phyloP scores from a whole-genome alignment of 169 alveolate species.

The Plasmodium gonderi region DNA sequence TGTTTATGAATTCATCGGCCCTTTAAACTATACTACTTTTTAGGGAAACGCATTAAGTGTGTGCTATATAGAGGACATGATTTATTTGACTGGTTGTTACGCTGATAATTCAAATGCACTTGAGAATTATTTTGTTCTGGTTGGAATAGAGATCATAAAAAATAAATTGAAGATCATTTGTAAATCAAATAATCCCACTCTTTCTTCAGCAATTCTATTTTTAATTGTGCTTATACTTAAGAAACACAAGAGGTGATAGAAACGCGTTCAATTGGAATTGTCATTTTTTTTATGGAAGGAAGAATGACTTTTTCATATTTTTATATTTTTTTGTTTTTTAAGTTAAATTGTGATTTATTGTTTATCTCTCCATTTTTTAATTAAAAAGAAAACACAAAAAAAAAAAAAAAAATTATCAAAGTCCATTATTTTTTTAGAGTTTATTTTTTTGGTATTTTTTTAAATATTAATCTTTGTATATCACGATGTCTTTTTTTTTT shows the following conservation, averaged over 20 bases:
- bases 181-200: slow-evolving; percentile 58
- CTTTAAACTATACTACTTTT: not conserved
- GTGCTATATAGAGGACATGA: slow-evolving; percentile 37
- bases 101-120: slow-evolving; percentile 22
- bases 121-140: slow-evolving; percentile 67
- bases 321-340: not conserved
- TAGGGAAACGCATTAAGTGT: slow-evolving; percentile 36
- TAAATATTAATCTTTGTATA: too few relatives aligned
- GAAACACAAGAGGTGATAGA: not conserved
- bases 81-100: slow-evolving; percentile 52
- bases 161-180: slow-evolving; percentile 38
- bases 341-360: too few relatives aligned
- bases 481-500: too few relatives aligned
- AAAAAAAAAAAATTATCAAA: too few relatives aligned
- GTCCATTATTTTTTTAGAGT: too few relatives aligned
- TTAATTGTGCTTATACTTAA: slow-evolving; percentile 33
- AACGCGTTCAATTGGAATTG: too few relatives aligned
- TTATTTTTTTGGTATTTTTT: too few relatives aligned
- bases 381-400: too few relatives aligned
- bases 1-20: not conserved
- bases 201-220: slow-evolving; percentile 63
- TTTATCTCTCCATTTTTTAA: too few relatives aligned
- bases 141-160: slow-evolving; percentile 23
- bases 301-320: not conserved
- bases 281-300: too few relatives aligned